A percentile compares a stretch with the other conserved stretches of the same genome.
phyloP scores from a whole-genome alignment of 2,329 filamentous ascomycete species.

The Periconia macrospinosa region DNA sequence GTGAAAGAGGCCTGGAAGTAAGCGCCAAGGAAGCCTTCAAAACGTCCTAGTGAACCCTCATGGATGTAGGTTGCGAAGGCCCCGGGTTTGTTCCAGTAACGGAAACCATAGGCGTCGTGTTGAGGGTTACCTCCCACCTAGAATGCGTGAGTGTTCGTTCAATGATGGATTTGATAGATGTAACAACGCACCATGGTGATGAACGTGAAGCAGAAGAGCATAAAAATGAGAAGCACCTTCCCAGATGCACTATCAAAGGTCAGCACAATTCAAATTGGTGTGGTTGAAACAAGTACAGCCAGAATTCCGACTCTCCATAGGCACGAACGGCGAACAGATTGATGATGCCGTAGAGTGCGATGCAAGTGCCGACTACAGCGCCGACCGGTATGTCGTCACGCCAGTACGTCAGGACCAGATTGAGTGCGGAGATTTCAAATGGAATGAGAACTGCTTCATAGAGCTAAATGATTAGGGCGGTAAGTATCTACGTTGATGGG shows the following conservation, averaged over 20 bases:
- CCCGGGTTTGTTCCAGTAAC: conserved; percentile 41
- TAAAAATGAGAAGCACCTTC: conserved; percentile 45
- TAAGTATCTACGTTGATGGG: conserved; percentile 17
- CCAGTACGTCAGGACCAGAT: conserved; percentile 17
- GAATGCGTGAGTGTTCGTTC: not conserved
- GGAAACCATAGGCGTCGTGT: conserved; percentile 39
- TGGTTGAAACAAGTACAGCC: conserved; percentile 21
- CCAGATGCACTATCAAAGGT: conserved; percentile 17
- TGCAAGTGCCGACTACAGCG: conserved; percentile 34
- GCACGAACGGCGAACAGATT: conserved; percentile 44
- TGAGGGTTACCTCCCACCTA: conserved; percentile 41
- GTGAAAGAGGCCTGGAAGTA: conserved; percentile 50
- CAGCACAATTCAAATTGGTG: not conserved
- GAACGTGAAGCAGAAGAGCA: conserved; percentile 44
- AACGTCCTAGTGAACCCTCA: conserved; percentile 58
- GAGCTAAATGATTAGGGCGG: not conserved
- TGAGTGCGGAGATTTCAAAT: conserved; percentile 47
- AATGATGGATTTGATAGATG: not conserved
- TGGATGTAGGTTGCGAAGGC: conserved; percentile 35
- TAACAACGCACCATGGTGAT: conserved; percentile 29
- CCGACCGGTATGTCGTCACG: conserved; percentile 40
- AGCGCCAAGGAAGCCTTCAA: conserved; percentile 61
- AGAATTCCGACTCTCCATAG: conserved; percentile 45
- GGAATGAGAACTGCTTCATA: conserved; percentile 50
- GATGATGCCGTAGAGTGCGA: conserved; percentile 33